Conservation (phyloP, 2,329 filamentous ascomycete genomes). For the Aspergillus sp. region DNA sequence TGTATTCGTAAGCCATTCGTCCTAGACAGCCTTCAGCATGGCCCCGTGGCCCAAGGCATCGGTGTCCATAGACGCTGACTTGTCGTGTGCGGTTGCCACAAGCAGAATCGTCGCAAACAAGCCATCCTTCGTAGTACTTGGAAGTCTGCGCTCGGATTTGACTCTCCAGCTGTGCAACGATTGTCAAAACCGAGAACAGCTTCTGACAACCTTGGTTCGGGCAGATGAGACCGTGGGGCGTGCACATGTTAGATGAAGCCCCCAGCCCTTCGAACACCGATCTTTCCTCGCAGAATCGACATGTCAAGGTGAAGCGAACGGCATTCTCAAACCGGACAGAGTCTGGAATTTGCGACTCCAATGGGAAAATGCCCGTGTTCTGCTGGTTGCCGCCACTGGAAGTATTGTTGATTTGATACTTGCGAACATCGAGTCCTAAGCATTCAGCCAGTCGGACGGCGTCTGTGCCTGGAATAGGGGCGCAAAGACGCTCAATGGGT, state of each 20-base stretch:
- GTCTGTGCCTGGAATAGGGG: slow-evolving; percentile 89
- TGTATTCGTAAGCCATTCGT: slow-evolving; percentile 79
- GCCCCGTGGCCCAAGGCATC: slow-evolving; percentile 81
- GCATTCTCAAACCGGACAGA: slow-evolving; percentile 81
- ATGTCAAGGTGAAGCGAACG: slow-evolving; percentile 67
- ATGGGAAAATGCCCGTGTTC: slow-evolving; percentile 70
- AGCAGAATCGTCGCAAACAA: slow-evolving; percentile 80
- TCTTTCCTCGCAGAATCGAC: slow-evolving; percentile 67
- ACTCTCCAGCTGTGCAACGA: slow-evolving; percentile 81
- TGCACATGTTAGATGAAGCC: slow-evolving; percentile 52
- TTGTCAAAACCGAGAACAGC: slow-evolving; percentile 60
- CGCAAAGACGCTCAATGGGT: slow-evolving; percentile 93
- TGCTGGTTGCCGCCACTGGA: slow-evolving; percentile 46
- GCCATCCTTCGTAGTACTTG: slow-evolving; percentile 86
- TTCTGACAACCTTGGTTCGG: slow-evolving; percentile 56
- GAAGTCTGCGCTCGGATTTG: slow-evolving; percentile 72
- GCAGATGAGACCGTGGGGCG: slow-evolving; percentile 70
- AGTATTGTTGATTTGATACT: slow-evolving; percentile 69
- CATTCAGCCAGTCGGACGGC: slow-evolving; percentile 85
- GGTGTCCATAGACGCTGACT: slow-evolving; percentile 84
- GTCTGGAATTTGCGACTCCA: slow-evolving; percentile 92
- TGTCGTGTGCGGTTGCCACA: slow-evolving; percentile 84
- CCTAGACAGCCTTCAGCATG: slow-evolving; percentile 78
- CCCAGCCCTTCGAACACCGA: slow-evolving; percentile 72
- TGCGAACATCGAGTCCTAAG: slow-evolving; percentile 80